phyloP scores from a whole-genome alignment of 106 monocot genomes.

The Platanthera zijinensis region DNA sequence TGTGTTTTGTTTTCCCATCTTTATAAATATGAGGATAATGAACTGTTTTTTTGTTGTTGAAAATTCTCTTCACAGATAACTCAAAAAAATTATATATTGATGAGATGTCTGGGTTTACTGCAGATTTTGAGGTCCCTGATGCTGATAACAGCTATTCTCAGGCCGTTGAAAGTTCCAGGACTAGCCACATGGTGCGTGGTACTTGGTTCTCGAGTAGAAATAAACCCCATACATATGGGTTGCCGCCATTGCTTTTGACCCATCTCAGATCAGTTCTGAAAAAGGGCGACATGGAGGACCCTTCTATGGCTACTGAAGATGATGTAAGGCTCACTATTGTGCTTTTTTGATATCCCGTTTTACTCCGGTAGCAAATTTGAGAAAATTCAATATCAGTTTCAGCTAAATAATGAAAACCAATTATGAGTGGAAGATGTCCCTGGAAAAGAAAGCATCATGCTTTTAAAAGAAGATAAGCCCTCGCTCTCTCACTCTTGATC shows the following conservation, averaged over 20 bases:
- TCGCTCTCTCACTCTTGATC: too few relatives aligned
- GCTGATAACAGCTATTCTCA: conserved; percentile 12
- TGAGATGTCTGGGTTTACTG: conserved; percentile 27
- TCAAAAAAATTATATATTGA: not conserved
- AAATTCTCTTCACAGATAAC: too few relatives aligned
- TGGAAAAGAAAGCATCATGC: too few relatives aligned
- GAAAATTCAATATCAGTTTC: not conserved
- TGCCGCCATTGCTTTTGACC: conserved; percentile 45
- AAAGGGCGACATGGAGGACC: conserved; percentile 12
- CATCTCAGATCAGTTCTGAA: conserved; percentile 47
- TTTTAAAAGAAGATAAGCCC: too few relatives aligned
- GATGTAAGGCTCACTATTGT: conserved; percentile 22
- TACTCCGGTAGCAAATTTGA: too few relatives aligned
- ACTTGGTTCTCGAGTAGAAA: conserved; percentile 68
- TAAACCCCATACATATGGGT: conserved; percentile 37
- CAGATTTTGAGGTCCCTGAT: conserved; percentile 30
- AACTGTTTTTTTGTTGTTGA: too few relatives aligned
- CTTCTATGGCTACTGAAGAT: conserved; percentile 15
- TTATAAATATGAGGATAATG: too few relatives aligned
- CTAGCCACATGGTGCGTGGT: conserved; percentile 80
- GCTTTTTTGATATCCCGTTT: too few relatives aligned
- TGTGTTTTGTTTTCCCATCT: too few relatives aligned
- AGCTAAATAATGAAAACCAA: too few relatives aligned
- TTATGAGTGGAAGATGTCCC: too few relatives aligned
- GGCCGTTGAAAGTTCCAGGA: conserved; percentile 15